A percentile compares a stretch with the other conserved stretches of the same genome.
These are phyloP conservation scores for Vicia villosa DNA, from an alignment of 306 rosid species.

Conservation along the genomic window DNA sequence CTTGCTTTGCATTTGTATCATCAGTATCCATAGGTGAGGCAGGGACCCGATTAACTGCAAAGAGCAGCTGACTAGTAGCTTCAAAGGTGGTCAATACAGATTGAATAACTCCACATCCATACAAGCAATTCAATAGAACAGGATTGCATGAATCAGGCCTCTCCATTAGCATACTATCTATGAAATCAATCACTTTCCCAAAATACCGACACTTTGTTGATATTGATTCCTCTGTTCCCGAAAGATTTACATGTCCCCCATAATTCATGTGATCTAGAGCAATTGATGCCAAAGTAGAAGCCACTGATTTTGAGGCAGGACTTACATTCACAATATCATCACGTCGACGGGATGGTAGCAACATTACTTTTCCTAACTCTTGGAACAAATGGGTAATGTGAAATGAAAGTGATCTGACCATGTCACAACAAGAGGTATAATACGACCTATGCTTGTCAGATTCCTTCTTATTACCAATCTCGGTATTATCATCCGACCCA, in stretches of 20 bases:
- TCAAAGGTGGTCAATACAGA: conserved; percentile 95
- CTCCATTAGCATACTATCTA: conserved; percentile 86
- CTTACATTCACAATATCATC: conserved; percentile 88
- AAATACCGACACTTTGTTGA: conserved; percentile 92
- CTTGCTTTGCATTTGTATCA: conserved; percentile 69
- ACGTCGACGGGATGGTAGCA: conserved; percentile 93
- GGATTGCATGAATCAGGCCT: conserved; percentile 95
- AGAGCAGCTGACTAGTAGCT: conserved; percentile 96
- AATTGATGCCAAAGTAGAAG: conserved; percentile 80
- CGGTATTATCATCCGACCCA: conserved; percentile 68
- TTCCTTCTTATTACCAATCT: conserved; percentile 59
- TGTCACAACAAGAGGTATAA: conserved; percentile 85
- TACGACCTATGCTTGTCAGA: conserved; percentile 70
- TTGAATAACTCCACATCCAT: conserved; percentile 83
- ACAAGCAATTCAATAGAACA: conserved; percentile 85
- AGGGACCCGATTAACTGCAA: conserved; percentile 73
- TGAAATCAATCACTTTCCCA: conserved; percentile 93
- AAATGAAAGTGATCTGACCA: conserved; percentile 92
- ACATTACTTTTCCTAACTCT: conserved; percentile 94
- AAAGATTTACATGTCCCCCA: conserved; percentile 63
- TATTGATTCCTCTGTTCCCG: conserved; percentile 74
- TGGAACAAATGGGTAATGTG: conserved; percentile 95
- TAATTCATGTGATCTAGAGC: conserved; percentile 86
- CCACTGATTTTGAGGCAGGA: conserved; percentile 81
- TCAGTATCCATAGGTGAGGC: conserved; percentile 99